Percentiles rank a stretch among this genome's conserved stretches.
Evolutionary conservation across 1,284 basidiomycete genomes (phyloP).

Genomic region (Sporisorium graminicola): DNA sequence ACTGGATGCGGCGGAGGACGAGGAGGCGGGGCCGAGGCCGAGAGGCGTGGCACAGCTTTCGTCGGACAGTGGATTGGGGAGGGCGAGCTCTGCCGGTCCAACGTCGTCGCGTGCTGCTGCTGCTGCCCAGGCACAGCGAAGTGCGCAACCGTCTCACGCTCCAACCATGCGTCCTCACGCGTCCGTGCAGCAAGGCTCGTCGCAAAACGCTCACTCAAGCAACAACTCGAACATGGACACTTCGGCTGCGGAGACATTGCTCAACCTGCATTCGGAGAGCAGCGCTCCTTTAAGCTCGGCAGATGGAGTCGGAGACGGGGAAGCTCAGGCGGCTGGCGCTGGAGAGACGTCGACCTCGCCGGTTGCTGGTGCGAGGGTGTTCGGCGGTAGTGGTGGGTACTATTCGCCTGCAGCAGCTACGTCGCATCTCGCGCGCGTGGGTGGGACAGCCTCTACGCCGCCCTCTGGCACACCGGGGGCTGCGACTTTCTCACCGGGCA

Average conservation of each 20-base stretch:
- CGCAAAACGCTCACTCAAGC: slow-evolving; percentile 1
- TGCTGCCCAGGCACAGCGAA: too few relatives aligned
- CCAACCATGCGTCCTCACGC: not conserved
- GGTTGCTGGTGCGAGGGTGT: not conserved
- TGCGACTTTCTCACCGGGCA: slow-evolving; percentile 24
- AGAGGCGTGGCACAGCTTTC: slow-evolving; percentile 14
- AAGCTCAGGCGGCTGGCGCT: not conserved
- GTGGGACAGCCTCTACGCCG: slow-evolving; percentile 6
- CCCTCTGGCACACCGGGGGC: not conserved
- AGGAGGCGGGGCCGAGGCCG: not conserved
- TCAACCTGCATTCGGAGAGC: slow-evolving; percentile 41
- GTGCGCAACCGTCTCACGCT: not conserved
- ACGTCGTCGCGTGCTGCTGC: slow-evolving; percentile 3
- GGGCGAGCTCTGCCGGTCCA: slow-evolving; percentile 20
- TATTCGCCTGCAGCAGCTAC: not conserved
- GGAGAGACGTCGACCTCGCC: slow-evolving; percentile 18
- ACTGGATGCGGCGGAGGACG: slow-evolving; percentile 13
- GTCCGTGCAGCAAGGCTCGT: not conserved
- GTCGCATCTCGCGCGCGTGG: not conserved
- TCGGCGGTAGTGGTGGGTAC: slow-evolving; percentile 10
- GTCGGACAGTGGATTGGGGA: not conserved
- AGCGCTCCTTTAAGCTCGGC: not conserved
- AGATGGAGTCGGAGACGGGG: not conserved
- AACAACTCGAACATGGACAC: slow-evolving; percentile 34
- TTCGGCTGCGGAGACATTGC: slow-evolving; percentile 41